Conservation (phyloP, 208 protist species). For the Trypanosoma caninum region DNA sequence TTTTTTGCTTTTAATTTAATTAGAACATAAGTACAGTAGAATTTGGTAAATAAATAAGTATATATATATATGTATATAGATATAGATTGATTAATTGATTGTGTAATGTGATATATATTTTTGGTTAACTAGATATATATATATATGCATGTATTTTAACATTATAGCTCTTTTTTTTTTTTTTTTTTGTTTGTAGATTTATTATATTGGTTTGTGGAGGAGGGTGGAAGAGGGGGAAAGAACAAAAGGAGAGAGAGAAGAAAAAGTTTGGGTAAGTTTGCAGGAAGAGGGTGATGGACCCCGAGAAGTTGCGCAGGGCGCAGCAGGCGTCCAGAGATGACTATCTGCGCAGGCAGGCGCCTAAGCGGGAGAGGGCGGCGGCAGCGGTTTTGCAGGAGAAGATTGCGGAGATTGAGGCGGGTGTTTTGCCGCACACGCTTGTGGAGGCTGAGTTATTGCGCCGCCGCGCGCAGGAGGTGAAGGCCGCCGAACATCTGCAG, state of each 20-base stretch:
- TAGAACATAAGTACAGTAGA: not conserved
- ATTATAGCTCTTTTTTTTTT: slow-evolving; percentile 1
- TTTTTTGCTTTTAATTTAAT: too few relatives aligned
- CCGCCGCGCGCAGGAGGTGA: slow-evolving; percentile 61
- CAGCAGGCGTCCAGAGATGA: slow-evolving; percentile 69
- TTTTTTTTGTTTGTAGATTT: not conserved
- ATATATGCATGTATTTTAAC: slow-evolving; percentile 4
- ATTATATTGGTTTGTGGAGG: too few relatives aligned
- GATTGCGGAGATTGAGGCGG: slow-evolving; percentile 73
- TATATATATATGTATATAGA: slow-evolving; percentile 4
- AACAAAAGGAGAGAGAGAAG: too few relatives aligned
- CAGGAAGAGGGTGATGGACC: slow-evolving; percentile 36
- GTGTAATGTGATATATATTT: too few relatives aligned
- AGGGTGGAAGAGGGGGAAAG: too few relatives aligned
- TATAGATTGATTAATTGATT: too few relatives aligned
- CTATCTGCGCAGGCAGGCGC: slow-evolving; percentile 58
- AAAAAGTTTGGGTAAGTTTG: too few relatives aligned
- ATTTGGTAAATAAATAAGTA: not conserved
- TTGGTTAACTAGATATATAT: slow-evolving; percentile 1
- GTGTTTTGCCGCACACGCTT: slow-evolving; percentile 52
- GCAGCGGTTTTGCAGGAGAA: slow-evolving; percentile 64
- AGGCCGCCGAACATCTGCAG: slow-evolving; percentile 54
- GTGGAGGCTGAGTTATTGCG: slow-evolving; percentile 68
- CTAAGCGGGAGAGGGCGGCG: slow-evolving; percentile 62
- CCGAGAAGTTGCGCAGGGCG: slow-evolving; percentile 44